Evolutionary conservation across 257 asterid species (phyloP), one percentile per base, ranked within the genome.

Genomic region (Henckelia pumila): DNA sequence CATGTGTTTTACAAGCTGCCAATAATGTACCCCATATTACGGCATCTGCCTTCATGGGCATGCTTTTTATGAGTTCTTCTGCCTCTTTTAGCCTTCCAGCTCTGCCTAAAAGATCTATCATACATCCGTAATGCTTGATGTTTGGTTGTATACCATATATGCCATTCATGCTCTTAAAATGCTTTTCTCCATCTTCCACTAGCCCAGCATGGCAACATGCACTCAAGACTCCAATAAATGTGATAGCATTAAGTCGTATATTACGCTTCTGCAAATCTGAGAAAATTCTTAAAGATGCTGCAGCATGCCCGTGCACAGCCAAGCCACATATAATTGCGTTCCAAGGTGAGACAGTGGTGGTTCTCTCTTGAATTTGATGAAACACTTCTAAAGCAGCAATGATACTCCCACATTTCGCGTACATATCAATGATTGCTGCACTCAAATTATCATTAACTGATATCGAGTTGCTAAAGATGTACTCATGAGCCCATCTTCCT

Each of bases 131-230:
- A 69, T 93, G 99, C 83, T 93, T 93, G 30, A 88, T 75, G 56
- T 82, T 84, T 28, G 96, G 99, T 63, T 90, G 86, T 50, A 90
- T 13, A 47, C 73, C 60, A 40, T 93, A 81, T 7, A 72, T 22
- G 2, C 69, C 63, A 75, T 67, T 84, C 95, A 93, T 88, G 82
- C 79, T 84, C 80, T 80, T 60, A 57, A 93, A 93, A 79, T 88
- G 89, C 62, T 66, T 25, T 66, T 90, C 80, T 58, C 95, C 99
- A 62, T 23, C 82, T 71, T 93, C 95, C 64, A 90, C 96, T 64
- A 85, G 65, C n/a, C 97, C 99, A 3, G 92, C 88, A 61, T 93
- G 99, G 84, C 99, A 88, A 67, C 97, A 93, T 2, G 99, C 97
- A 53, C 81, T 82, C 73, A 88, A 75, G 49, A 93, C 97, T 64